Evolutionary conservation across 768 basidiomycete genomes (phyloP), one percentile per base, ranked within the genome.

Genomic region (Psilocybe azurescens): DNA sequence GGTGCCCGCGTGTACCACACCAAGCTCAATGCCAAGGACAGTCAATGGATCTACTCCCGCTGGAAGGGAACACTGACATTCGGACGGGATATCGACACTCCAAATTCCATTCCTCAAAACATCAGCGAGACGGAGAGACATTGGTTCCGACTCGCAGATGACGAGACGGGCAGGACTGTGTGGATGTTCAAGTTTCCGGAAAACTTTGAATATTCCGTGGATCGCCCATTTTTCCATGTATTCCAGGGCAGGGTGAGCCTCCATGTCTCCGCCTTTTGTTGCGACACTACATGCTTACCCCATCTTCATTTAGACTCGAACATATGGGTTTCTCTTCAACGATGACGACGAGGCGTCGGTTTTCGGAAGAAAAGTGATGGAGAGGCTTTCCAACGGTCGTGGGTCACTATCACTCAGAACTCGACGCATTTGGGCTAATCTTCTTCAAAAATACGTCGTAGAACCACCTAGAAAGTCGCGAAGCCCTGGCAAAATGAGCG

Each of bases 151-250:
- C 82, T 90, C 51, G 75, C 87, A 44, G 87, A 89, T 61, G 74
- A 81, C 58, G 80, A 79, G 55, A 79, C 83, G 2, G 84, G 81
- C 33, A 86, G 84, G 69, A 82, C 86, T 41, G 79, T 88, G 9
- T 91, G 90, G 90, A 81, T 83, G 73, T 89, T 90, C 76, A 83
- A 83, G 62, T 78, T 90, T 57, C 85, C 86, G 0, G 76, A 78
- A 49, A 76, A 78, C 51, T 83, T 89, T 67, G 82, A 88, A 56
- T 98, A 96, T 73, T 83, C 85, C 67, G 82, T 89, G 66, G 94
- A 97, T 74, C 86, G 90, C 59, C 91, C 94, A 2, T 97, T 97
- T 79, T 97, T 97, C 77, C 94, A 98, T 74, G 83, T 88, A 41
- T 96, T 97, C 75, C 86, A 88, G 50, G 93, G 92, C 46, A 86